A percentile compares a stretch with the other conserved stretches of the same genome.
phyloP scores from a whole-genome alignment of 768 basidiomycete species.

The Naganishia kalamii region DNA sequence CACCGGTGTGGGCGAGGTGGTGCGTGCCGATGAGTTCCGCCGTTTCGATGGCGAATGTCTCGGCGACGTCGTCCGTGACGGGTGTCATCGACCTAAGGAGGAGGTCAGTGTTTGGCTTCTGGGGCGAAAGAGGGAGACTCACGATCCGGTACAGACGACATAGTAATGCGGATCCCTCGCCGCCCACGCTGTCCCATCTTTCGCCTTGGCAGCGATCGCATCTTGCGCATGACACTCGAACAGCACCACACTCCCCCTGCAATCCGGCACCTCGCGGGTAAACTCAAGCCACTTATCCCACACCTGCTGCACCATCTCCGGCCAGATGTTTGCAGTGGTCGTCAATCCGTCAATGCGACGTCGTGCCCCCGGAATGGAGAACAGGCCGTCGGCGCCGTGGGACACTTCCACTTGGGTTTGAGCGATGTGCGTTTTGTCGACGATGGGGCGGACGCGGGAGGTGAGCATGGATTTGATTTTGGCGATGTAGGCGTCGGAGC shows the following conservation, averaged over 20 bases:
- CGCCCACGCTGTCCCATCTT: not conserved
- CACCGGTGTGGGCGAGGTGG: not conserved
- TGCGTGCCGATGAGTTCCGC: not conserved
- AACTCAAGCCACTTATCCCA: not conserved
- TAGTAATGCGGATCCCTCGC: slow-evolving; percentile 9
- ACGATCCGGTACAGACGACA: slow-evolving; percentile 3
- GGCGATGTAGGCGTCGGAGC: not conserved
- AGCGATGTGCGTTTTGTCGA: not conserved
- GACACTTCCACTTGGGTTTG: not conserved
- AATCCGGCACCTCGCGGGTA: not conserved
- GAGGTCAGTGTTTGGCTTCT: too few relatives aligned
- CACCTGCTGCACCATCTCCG: not conserved
- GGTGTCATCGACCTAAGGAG: not conserved
- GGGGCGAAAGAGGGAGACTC: not conserved
- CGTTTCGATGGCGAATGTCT: not conserved
- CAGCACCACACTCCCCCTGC: not conserved
- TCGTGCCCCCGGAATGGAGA: not conserved
- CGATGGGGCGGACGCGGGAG: not conserved
- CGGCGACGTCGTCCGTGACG: not conserved
- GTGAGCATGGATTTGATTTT: not conserved
- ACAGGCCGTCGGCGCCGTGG: not conserved
- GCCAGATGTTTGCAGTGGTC: not conserved
- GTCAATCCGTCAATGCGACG: not conserved
- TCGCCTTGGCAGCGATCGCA: not conserved
- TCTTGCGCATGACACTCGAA: not conserved